Conservation (phyloP, 2,329 filamentous ascomycete genomes). For the Dactylellina leptospora region DNA sequence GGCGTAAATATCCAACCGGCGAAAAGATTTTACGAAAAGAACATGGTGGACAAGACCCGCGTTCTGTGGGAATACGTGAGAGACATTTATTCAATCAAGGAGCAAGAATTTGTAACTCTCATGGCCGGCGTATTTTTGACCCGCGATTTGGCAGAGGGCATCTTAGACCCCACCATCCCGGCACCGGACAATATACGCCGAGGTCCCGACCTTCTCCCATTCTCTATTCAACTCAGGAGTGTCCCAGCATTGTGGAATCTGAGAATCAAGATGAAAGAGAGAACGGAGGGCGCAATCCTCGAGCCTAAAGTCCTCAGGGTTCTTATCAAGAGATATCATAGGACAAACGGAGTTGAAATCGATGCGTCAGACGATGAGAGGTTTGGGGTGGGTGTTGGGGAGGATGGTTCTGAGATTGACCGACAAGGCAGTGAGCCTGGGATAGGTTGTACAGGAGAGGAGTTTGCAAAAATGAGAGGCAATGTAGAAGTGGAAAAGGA, state of each 20-base stretch:
- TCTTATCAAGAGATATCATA: no score
- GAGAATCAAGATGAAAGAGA: constrained; percentile 8
- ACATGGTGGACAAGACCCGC: constrained; percentile 8
- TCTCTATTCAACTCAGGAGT: not conserved
- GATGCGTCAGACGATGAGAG: no score
- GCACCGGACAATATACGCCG: not conserved
- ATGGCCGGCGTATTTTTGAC: constrained; percentile 16
- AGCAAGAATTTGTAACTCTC: constrained; percentile 1
- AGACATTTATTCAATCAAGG: constrained; percentile 9
- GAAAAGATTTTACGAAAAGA: no score
- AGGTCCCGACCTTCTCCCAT: not conserved
- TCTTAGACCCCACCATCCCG: not conserved
- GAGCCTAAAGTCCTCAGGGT: no score
- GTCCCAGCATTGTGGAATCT: constrained; percentile 13
- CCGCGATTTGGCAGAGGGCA: not conserved
- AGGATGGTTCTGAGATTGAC: no score
- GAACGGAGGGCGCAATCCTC: not conserved
- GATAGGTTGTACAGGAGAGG: no score
- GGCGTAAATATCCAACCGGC: no score
- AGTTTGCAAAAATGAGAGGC: no score
- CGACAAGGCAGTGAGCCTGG: no score
- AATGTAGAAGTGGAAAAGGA: no score
- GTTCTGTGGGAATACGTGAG: constrained; percentile 11
- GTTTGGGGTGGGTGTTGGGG: no score
- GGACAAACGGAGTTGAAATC: no score